These are phyloP conservation scores for Leptomonas pyrrhocoris DNA, from an alignment of 208 protist species.

Conservation along the genomic window DNA sequence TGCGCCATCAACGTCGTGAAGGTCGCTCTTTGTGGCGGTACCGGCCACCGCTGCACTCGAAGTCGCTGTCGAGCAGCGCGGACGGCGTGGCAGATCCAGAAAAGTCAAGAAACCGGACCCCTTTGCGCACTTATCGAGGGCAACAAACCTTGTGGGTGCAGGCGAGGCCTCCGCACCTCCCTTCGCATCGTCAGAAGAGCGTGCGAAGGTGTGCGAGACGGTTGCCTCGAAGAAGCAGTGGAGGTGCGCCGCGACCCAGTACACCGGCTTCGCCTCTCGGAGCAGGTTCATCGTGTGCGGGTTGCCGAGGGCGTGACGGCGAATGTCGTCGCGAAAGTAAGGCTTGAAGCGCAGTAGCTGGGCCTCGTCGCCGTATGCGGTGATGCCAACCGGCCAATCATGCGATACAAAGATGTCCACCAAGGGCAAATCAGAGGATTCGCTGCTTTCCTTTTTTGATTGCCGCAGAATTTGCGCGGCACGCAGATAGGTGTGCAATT, in stretches of 20 bases:
- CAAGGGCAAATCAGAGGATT: constrained; percentile 7
- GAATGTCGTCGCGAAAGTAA: constrained; percentile 88
- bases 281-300: constrained; percentile 81
- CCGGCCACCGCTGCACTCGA: background rate
- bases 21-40: background rate
- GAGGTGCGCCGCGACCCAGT: constrained; percentile 89
- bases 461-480: constrained; percentile 23
- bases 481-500: constrained; percentile 60
- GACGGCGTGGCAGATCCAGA: constrained; percentile 54
- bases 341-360: constrained; percentile 85
- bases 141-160: constrained; percentile 58
- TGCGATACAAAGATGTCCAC: constrained; percentile 89
- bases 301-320: constrained; percentile 74
- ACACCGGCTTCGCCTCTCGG: constrained; percentile 49
- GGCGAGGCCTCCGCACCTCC: background rate
- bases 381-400: constrained; percentile 92
- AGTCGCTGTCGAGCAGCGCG: background rate
- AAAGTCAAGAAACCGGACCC: constrained; percentile 81
- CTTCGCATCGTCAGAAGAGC: too few species aligned
- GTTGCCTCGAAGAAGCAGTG: constrained; percentile 88
- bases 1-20: background rate
- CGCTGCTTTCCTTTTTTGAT: background rate
- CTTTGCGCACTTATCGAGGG: constrained; percentile 90
- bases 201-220: constrained; percentile 40
- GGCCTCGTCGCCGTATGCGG: constrained; percentile 79